Conservation (phyloP, 2,329 filamentous ascomycete genomes). For the Fusarium sp. region DNA sequence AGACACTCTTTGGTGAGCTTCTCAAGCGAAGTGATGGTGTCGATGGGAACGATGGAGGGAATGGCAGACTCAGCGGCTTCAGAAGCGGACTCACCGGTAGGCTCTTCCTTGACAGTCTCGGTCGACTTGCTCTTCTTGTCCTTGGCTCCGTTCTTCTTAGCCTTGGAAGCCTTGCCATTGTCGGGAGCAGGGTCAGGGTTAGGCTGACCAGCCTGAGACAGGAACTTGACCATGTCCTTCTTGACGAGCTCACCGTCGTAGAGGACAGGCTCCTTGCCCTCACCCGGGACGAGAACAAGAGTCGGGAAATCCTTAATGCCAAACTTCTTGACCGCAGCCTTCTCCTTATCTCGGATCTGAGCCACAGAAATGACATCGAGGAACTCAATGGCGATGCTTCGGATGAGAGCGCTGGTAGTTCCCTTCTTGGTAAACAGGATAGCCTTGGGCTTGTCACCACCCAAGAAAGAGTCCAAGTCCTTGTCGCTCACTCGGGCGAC, state of each 20-base stretch:
- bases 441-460: slow-evolving; percentile 77
- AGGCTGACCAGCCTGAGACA: slow-evolving; percentile 78
- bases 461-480: slow-evolving; percentile 77
- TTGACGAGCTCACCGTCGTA: slow-evolving; percentile 90
- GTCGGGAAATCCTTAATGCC: slow-evolving; percentile 80
- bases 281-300: slow-evolving; percentile 78
- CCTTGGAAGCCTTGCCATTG: slow-evolving; percentile 51
- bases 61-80: slow-evolving; percentile 44
- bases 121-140: slow-evolving; percentile 43
- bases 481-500: slow-evolving; percentile 83
- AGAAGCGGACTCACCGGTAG: slow-evolving; percentile 32
- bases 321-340: slow-evolving; percentile 73
- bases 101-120: slow-evolving; percentile 46
- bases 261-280: slow-evolving; percentile 69
- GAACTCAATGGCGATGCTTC: slow-evolving; percentile 89
- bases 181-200: slow-evolving; percentile 73
- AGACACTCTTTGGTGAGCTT: slow-evolving; percentile 76
- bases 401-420: slow-evolving; percentile 80
- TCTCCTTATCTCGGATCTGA: slow-evolving; percentile 84
- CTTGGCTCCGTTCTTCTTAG: slow-evolving; percentile 51
- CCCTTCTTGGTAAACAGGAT: slow-evolving; percentile 95
- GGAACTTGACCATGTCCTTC: slow-evolving; percentile 78
- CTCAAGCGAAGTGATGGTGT: slow-evolving; percentile 67
- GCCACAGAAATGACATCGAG: slow-evolving; percentile 79
- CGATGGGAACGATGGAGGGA: slow-evolving; percentile 65